Conservation (phyloP, 768 basidiomycete genomes). For the Mrakia frigida region DNA sequence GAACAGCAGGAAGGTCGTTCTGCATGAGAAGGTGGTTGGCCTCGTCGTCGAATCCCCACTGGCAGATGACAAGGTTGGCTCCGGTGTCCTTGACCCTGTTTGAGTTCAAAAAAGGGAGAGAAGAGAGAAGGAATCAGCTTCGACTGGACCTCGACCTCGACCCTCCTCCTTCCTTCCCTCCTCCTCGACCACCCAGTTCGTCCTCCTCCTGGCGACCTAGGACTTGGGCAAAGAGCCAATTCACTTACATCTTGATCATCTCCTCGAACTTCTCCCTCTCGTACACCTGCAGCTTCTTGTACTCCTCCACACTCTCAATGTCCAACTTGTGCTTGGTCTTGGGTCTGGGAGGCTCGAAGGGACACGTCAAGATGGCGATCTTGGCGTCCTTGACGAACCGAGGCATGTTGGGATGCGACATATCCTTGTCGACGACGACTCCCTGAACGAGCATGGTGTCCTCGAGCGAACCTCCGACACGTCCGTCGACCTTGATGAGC, state of each 20-base stretch:
- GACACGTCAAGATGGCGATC: slow-evolving; percentile 94
- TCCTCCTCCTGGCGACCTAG: not conserved
- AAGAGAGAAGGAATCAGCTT: not conserved
- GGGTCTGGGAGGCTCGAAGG: slow-evolving; percentile 96
- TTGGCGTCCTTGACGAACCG: slow-evolving; percentile 77
- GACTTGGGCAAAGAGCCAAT: not conserved
- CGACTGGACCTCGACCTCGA: not conserved
- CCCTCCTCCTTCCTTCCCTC: not conserved
- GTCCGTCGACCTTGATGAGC: slow-evolving; percentile 97
- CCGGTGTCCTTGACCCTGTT: slow-evolving; percentile 65
- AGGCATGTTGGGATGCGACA: slow-evolving; percentile 99
- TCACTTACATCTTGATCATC: slow-evolving; percentile 70
- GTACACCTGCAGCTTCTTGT: slow-evolving; percentile 86
- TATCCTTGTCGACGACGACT: slow-evolving; percentile 98
- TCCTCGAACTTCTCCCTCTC: slow-evolving; percentile 93
- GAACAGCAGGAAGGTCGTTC: slow-evolving; percentile 91
- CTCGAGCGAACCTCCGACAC: slow-evolving; percentile 93
- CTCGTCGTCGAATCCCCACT: slow-evolving; percentile 99
- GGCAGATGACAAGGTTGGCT: slow-evolving; percentile 97
- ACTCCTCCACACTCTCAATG: slow-evolving; percentile 94
- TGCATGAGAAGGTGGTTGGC: slow-evolving; percentile 97
- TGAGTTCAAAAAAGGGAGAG: not conserved
- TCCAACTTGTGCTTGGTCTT: slow-evolving; percentile 99
- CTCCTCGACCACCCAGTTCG: not conserved
- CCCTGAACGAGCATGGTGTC: slow-evolving; percentile 94